Conservation (phyloP, 805 yeast genomes). For the Nakazawaea wickerhamii region DNA sequence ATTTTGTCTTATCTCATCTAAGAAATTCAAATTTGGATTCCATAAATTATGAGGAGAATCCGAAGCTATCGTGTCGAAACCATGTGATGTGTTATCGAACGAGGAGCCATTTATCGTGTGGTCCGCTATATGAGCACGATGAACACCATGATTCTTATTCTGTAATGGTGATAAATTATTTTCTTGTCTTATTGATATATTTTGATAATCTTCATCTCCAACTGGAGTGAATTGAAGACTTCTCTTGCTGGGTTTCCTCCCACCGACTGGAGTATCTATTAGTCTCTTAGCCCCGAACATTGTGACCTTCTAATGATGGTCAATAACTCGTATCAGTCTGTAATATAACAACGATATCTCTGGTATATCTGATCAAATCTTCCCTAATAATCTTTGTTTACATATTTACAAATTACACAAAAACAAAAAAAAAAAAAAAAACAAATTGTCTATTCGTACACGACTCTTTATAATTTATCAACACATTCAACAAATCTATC, state of each 20-base stretch:
- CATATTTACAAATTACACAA: background rate
- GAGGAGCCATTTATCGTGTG: slow-evolving; percentile 16
- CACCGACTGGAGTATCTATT: slow-evolving; percentile 25
- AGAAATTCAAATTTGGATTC: slow-evolving; percentile 5
- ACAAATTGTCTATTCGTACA: background rate
- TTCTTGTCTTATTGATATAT: slow-evolving; percentile 2
- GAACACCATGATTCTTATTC: background rate
- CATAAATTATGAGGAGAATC: background rate
- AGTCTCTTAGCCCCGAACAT: slow-evolving; percentile 28
- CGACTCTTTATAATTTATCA: slow-evolving; percentile 6
- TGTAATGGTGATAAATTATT: slow-evolving; percentile 8
- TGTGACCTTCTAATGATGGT: background rate
- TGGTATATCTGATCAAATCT: no score
- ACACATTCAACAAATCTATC: slow-evolving; percentile 43
- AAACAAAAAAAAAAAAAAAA: background rate
- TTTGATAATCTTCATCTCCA: slow-evolving; percentile 21
- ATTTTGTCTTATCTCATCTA: slow-evolving; percentile 4
- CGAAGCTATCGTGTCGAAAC: slow-evolving; percentile 14
- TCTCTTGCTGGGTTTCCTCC: slow-evolving; percentile 1
- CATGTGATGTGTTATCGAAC: slow-evolving; percentile 21
- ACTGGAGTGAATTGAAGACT: slow-evolving; percentile 36
- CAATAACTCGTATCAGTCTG: no score
- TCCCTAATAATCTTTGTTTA: slow-evolving; percentile 1
- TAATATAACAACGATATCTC: no score
- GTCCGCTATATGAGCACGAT: slow-evolving; percentile 2